Evolutionary conservation across 345 rosid genomes (phyloP).

Genomic region (Gossypium longicalyx): DNA sequence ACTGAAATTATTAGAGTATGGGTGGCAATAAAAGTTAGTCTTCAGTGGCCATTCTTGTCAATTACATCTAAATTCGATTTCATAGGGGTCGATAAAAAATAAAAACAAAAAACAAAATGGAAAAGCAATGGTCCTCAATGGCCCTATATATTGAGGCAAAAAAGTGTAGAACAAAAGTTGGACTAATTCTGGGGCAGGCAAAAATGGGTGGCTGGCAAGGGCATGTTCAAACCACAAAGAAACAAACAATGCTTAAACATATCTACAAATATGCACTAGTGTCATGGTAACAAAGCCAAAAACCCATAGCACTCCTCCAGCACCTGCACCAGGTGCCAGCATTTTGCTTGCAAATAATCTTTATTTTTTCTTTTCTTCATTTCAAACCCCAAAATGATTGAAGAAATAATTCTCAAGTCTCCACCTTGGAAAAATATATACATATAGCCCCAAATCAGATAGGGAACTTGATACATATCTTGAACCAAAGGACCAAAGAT

Average conservation of each 20-base stretch:
- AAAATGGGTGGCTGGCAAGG: conserved; percentile 7
- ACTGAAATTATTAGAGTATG: no score
- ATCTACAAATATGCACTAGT: not conserved
- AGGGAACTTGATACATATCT: not conserved
- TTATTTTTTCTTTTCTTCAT: not conserved
- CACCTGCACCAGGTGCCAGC: conserved; percentile 3
- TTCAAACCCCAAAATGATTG: conserved; percentile 56
- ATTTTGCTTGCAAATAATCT: not conserved
- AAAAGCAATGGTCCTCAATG: not conserved
- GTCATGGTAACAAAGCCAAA: not conserved
- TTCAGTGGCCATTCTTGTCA: not conserved
- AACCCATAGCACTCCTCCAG: not conserved
- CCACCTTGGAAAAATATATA: conserved; percentile 10
- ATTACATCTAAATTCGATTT: not conserved
- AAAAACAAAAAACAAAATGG: not conserved
- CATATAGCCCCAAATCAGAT: not conserved
- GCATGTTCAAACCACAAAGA: not conserved
- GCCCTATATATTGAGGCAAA: not conserved
- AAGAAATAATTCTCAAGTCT: conserved; percentile 33
- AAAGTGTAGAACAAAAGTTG: not conserved
- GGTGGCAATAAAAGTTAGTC: no score
- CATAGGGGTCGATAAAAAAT: not conserved
- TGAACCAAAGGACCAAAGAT: conserved; percentile 16
- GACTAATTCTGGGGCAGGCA: not conserved
- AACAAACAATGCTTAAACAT: conserved; percentile 9